These are phyloP conservation scores for Phytophthora sp. DNA, from an alignment of 352 stramenopile species.

Conservation along the genomic window DNA sequence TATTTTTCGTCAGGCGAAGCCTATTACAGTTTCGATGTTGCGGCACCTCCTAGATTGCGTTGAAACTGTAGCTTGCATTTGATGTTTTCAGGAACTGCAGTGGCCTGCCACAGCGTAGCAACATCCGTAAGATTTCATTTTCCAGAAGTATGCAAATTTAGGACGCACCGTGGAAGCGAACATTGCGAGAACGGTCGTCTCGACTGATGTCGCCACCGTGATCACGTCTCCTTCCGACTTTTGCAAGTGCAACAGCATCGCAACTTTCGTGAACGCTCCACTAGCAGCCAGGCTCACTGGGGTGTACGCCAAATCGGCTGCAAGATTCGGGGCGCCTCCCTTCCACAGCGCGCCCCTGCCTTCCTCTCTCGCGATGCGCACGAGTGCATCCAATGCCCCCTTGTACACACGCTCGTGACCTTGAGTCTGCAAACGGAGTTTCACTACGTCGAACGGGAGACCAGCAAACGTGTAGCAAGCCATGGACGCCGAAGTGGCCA, in stretches of 20 bases:
- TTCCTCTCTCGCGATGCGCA: slow-evolving; percentile 66
- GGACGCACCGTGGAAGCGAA: slow-evolving; percentile 72
- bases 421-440: slow-evolving; percentile 81
- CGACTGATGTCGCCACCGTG: slow-evolving; percentile 25
- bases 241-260: slow-evolving; percentile 51
- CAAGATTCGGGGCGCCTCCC: slow-evolving; percentile 70
- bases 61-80: slow-evolving; percentile 79
- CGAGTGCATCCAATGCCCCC: slow-evolving; percentile 56
- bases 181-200: slow-evolving; percentile 55
- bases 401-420: slow-evolving; percentile 53
- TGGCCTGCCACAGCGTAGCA: no score
- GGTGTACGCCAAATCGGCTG: slow-evolving; percentile 79
- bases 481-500: slow-evolving; percentile 53
- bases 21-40: not conserved
- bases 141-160: no score
- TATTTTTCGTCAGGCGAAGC: not conserved
- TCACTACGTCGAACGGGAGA: slow-evolving; percentile 81
- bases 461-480: slow-evolving; percentile 72
- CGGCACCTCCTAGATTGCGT: slow-evolving; percentile 46
- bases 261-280: slow-evolving; percentile 52
- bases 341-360: slow-evolving; percentile 71
- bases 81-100: slow-evolving; percentile 78
- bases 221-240: slow-evolving; percentile 64
- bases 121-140: no score
- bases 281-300: slow-evolving; percentile 80